A percentile compares a stretch with the other conserved stretches of the same genome.
Conservation (phyloP, 1,284 basidiomycete species). For the Hemileccinum hortonii region DNA sequence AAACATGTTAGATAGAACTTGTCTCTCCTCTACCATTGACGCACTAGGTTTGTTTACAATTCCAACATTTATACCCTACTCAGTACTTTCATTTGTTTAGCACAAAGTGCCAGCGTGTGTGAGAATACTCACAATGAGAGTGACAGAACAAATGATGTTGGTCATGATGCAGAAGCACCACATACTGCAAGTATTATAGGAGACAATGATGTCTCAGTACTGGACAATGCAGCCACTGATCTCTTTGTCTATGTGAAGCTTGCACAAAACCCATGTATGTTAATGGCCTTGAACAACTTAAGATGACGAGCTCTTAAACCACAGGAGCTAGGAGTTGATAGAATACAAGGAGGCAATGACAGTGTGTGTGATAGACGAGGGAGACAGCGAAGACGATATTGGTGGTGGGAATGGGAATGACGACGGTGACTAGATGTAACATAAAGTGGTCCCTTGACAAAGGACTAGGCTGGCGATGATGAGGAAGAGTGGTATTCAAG, state of each 20-base stretch:
- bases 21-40: background rate
- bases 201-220: background rate
- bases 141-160: background rate
- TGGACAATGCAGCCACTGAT: background rate
- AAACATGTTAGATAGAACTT: constrained; percentile 3
- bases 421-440: no score
- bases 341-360: no score
- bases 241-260: constrained; percentile 4
- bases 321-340: no score
- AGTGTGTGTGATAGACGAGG: no score
- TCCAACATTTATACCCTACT: background rate
- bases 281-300: no score
- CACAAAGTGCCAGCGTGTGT: background rate
- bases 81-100: background rate
- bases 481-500: no score
- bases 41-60: background rate
- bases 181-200: background rate
- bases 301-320: no score
- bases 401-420: no score
- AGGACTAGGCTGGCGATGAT: no score
- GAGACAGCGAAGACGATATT: no score
- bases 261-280: background rate
- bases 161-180: background rate
- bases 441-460: no score
- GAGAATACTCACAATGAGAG: background rate